phyloP scores from a whole-genome alignment of 2,329 filamentous ascomycete genomes.

The Pseudogymnoascus sp. region DNA sequence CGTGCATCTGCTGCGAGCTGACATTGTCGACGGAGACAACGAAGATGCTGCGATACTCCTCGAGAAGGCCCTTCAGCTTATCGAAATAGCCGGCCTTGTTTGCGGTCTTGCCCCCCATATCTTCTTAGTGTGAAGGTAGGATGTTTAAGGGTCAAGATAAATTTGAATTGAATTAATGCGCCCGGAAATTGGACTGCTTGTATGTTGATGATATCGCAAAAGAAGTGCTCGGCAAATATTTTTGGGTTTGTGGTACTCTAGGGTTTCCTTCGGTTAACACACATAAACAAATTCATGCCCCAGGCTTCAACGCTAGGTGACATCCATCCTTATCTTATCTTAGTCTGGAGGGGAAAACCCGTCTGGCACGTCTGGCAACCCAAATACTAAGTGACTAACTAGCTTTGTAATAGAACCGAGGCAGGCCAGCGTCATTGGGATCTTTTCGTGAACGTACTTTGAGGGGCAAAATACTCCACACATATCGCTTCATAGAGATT shows the following conservation, averaged over 20 bases:
- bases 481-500: background rate
- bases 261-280: slow-evolving; percentile 7
- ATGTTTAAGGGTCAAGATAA: slow-evolving; percentile 81
- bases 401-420: slow-evolving; percentile 4
- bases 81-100: slow-evolving; percentile 98
- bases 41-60: slow-evolving; percentile 97
- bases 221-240: slow-evolving; percentile 9
- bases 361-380: background rate
- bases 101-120: slow-evolving; percentile 94
- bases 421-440: slow-evolving; percentile 1
- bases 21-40: slow-evolving; percentile 99
- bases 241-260: slow-evolving; percentile 7
- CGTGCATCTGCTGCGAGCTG: slow-evolving; percentile 99
- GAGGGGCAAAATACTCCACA: slow-evolving; percentile 5
- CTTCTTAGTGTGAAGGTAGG: slow-evolving; percentile 95
- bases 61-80: slow-evolving; percentile 96
- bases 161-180: slow-evolving; percentile 16
- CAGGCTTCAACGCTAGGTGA: background rate
- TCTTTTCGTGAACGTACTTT: background rate
- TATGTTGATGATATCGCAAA: slow-evolving; percentile 11
- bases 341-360: background rate
- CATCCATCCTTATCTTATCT: slow-evolving; percentile 4
- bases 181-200: slow-evolving; percentile 14
- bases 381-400: background rate
- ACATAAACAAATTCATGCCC: background rate